Conservation (phyloP, 768 basidiomycete species). For the Mycena crocata region DNA sequence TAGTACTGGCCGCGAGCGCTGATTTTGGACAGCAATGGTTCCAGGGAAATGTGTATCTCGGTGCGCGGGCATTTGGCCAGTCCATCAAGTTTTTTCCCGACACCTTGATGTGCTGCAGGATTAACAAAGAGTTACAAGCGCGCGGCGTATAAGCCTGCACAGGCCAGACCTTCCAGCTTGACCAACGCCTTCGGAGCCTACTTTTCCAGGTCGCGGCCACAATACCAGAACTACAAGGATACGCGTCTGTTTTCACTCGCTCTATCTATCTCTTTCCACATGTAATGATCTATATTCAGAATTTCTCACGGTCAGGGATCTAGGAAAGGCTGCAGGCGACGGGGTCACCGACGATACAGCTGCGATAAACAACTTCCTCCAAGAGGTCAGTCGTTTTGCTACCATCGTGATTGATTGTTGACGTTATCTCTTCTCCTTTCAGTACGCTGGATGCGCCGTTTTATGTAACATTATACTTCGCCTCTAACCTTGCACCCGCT, state of each 20-base stretch:
- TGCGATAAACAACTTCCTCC: neutral
- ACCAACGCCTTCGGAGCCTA: neutral
- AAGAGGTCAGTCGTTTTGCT: neutral
- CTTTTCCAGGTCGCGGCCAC: neutral
- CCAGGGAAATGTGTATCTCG: conserved; percentile 5
- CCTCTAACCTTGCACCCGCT: neutral
- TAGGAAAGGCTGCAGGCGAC: neutral
- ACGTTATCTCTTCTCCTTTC: neutral
- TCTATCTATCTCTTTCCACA: neutral
- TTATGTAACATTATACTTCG: neutral
- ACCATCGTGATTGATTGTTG: neutral
- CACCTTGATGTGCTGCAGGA: too few relatives aligned
- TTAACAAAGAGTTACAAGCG: too few relatives aligned
- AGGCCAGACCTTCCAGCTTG: neutral
- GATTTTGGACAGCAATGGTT: neutral
- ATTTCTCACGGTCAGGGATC: neutral
- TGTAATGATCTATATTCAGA: neutral
- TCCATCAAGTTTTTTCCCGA: too few relatives aligned
- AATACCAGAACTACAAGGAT: neutral
- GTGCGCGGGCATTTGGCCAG: too few relatives aligned
- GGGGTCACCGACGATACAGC: neutral
- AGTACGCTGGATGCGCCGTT: conserved; percentile 7
- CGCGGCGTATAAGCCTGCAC: too few relatives aligned
- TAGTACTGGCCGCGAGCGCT: neutral
- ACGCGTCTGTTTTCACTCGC: neutral